Evolutionary conservation across 2,329 filamentous ascomycete genomes (phyloP), one percentile per base, ranked within the genome.

Genomic region (Neoascochyta sp.): DNA sequence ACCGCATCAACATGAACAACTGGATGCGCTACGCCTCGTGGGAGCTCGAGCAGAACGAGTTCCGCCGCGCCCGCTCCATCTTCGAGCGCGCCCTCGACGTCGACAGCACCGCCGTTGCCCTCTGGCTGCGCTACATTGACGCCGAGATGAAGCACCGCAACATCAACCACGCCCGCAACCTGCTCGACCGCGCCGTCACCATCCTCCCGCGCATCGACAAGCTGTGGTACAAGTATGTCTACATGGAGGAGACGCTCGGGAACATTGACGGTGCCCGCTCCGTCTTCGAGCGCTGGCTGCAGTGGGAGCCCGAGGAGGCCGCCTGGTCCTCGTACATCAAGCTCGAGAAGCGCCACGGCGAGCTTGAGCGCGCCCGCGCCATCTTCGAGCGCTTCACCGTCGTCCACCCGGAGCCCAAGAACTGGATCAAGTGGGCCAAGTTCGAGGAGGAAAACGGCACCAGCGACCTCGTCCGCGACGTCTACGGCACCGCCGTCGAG

Each of bases 201-300:
- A 86, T 93, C 33, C 70, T 95, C 21, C 92, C 92, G 4, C 75
- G 92, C 34, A 78, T 96, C 22, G 88, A 96, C 62, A 96, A 96
- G 72, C 70, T 98, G 18, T 98, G 92, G 92, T 98, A 95, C 71
- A 96, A 96, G 63, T 98, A 95, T 70, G 87, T 94, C 15, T 95
- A 94, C 62, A 93, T 95, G 83, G 90, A 96, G 69, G 92, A 98
- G 74, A 96, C 90, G 67, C 75, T 98, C 32, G 88, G 88, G 5
- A 95, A 98, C 54, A 81, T 98, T 27, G 80, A 89, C 3, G 92
- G 90, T 19, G 93, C 88, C 3, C 74, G 92, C 36, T 86, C 95
- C 51, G 86, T 96, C 0, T 98, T 96, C 60, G 92, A 98, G 67
- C 76, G 92, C 24, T 98, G 92, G 92, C 90, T 98, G 83, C 82